Conservation (phyloP, 352 stramenopile species). For the Phytophthora quininea region DNA sequence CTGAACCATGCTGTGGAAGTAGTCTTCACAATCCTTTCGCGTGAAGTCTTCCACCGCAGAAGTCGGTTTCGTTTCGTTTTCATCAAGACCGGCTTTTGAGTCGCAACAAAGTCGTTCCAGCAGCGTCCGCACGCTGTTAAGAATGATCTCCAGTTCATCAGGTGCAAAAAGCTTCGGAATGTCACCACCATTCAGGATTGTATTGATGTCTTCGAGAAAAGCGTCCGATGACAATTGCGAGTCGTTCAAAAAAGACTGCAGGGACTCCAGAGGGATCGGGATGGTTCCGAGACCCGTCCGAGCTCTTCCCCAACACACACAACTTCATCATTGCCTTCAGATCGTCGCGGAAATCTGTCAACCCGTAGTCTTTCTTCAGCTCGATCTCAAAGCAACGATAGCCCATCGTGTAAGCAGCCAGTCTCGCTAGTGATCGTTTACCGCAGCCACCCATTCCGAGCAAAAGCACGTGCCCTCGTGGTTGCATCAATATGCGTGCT, state of each 20-base stretch:
- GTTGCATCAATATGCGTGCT: constrained; percentile 81
- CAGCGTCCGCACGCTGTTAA: constrained; percentile 56
- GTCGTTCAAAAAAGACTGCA: constrained; percentile 81
- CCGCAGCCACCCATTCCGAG: constrained; percentile 89
- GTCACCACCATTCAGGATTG: constrained; percentile 83
- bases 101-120: constrained; percentile 23
- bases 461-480: constrained; percentile 85
- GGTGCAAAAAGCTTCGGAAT: constrained; percentile 88
- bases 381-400: constrained; percentile 86
- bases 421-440: constrained; percentile 78
- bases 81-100: constrained; percentile 1
- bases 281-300: not conserved
- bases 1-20: constrained; percentile 82
- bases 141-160: constrained; percentile 87
- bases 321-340: constrained; percentile 73
- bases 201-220: constrained; percentile 91
- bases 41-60: constrained; percentile 34
- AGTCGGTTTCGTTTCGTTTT: not conserved
- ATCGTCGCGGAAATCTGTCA: constrained; percentile 89
- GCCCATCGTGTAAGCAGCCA: constrained; percentile 79
- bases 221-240: constrained; percentile 82
- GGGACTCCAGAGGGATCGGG: constrained; percentile 25
- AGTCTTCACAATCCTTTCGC: constrained; percentile 77
- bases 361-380: constrained; percentile 81
- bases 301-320: constrained; percentile 41